Evolutionary conservation across 2,329 filamentous ascomycete species (phyloP).

Genomic region (Capronia americana): DNA sequence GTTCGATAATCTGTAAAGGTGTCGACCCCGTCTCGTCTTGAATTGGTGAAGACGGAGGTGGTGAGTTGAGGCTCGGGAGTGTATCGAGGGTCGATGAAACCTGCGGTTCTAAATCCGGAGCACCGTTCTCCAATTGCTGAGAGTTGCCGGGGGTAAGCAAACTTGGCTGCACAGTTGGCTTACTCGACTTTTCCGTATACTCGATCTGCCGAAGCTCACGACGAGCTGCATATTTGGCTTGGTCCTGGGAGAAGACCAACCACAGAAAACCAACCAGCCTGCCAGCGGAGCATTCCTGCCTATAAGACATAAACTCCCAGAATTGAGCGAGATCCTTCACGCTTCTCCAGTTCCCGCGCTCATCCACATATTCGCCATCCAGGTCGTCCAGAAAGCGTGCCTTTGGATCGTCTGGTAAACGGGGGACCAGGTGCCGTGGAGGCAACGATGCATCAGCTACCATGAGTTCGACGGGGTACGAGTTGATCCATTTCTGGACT

Average conservation of each 20-base stretch:
- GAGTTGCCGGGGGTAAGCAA: slow-evolving; percentile 21
- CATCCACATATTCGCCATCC: slow-evolving; percentile 76
- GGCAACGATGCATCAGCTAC: slow-evolving; percentile 72
- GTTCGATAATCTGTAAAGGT: background rate
- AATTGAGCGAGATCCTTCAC: slow-evolving; percentile 87
- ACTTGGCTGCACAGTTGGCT: background rate
- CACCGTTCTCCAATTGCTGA: slow-evolving; percentile 5
- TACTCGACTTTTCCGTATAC: background rate
- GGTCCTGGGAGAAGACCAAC: slow-evolving; percentile 75
- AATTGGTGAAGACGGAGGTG: slow-evolving; percentile 26
- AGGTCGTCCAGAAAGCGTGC: slow-evolving; percentile 86
- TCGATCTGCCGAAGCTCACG: slow-evolving; percentile 7
- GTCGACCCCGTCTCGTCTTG: background rate
- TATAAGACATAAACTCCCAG: slow-evolving; percentile 97
- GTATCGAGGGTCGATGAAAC: slow-evolving; percentile 2
- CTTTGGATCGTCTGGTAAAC: slow-evolving; percentile 95
- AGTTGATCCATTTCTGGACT: slow-evolving; percentile 59
- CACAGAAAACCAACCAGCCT: slow-evolving; percentile 93
- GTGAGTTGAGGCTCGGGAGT: slow-evolving; percentile 18
- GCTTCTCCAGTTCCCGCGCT: slow-evolving; percentile 76
- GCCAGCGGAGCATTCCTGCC: slow-evolving; percentile 94
- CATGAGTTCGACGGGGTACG: slow-evolving; percentile 68
- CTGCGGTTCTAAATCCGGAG: background rate
- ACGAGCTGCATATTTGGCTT: slow-evolving; percentile 37
- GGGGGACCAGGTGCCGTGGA: slow-evolving; percentile 82